These are phyloP conservation scores for Solanum chiquidenum DNA, from an alignment of 257 asterid species.

Conservation along the genomic window DNA sequence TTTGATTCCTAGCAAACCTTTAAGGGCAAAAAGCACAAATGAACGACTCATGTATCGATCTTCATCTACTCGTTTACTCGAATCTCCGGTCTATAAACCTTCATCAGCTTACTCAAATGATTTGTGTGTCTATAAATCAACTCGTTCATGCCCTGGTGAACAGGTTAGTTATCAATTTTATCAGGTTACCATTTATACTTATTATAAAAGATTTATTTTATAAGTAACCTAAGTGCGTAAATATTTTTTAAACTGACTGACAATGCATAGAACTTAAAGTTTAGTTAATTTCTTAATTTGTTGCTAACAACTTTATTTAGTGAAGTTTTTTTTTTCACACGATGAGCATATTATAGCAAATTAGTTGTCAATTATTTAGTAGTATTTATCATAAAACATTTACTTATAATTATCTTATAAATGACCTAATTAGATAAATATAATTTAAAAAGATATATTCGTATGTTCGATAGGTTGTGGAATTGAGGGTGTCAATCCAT, in stretches of 20 bases:
- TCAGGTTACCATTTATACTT: not conserved
- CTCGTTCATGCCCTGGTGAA: slow-evolving; percentile 1
- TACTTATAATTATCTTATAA: not conserved
- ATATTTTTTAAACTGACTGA: not conserved
- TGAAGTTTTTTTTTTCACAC: not conserved
- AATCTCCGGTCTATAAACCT: slow-evolving; percentile 30
- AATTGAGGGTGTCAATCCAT: slow-evolving; percentile 83
- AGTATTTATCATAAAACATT: not conserved
- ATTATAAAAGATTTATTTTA: not conserved
- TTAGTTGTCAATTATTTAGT: not conserved
- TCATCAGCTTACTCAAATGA: slow-evolving; percentile 4
- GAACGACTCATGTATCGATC: slow-evolving; percentile 24
- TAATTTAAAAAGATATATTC: not conserved
- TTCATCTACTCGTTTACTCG: slow-evolving; percentile 26
- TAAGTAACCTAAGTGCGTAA: not conserved
- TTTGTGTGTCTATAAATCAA: slow-evolving; percentile 17
- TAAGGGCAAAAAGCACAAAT: slow-evolving; percentile 9
- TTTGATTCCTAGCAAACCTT: slow-evolving; percentile 8
- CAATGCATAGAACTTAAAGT: not conserved
- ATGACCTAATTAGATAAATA: not conserved
- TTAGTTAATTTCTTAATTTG: not conserved
- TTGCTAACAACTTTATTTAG: not conserved
- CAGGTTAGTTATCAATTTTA: not conserved
- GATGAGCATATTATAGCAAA: not conserved
- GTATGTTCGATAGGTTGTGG: slow-evolving; percentile 42